phyloP scores from a whole-genome alignment of 2,329 filamentous ascomycete genomes.

The Sclerotinia borealis region DNA sequence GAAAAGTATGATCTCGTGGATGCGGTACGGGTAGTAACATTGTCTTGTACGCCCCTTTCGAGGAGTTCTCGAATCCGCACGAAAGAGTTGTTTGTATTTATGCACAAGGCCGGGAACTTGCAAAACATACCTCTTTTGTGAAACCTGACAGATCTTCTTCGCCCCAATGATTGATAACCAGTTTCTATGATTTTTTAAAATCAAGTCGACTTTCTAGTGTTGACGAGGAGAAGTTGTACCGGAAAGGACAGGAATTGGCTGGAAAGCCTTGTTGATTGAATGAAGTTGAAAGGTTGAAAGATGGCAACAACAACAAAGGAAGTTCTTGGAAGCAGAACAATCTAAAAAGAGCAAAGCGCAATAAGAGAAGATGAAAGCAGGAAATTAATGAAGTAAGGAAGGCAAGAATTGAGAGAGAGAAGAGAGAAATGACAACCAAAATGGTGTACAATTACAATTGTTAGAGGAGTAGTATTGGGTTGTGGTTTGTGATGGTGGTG shows the following conservation, averaged over 20 bases:
- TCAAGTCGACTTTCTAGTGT: background rate
- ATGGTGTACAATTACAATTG: background rate
- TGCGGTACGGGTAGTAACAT: slow-evolving; percentile 5
- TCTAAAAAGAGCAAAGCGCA: background rate
- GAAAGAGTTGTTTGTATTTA: slow-evolving; percentile 5
- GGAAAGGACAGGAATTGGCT: slow-evolving; percentile 9
- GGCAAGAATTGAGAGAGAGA: background rate
- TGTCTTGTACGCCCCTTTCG: slow-evolving; percentile 5
- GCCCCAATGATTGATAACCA: background rate
- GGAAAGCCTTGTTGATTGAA: background rate
- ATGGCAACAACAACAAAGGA: background rate
- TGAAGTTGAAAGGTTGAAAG: background rate
- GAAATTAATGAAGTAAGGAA: background rate
- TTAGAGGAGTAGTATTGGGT: background rate
- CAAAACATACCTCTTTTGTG: slow-evolving; percentile 11
- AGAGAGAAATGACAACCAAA: background rate
- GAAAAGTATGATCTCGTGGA: slow-evolving; percentile 8
- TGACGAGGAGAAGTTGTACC: background rate
- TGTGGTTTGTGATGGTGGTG: background rate
- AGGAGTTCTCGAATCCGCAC: slow-evolving; percentile 10
- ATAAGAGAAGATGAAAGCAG: background rate
- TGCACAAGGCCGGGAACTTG: slow-evolving; percentile 3
- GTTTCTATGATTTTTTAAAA: background rate
- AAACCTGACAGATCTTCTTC: slow-evolving; percentile 4
- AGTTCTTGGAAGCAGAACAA: background rate